Conservation (phyloP, 768 basidiomycete genomes). For the Leccinum subgranulosum region DNA sequence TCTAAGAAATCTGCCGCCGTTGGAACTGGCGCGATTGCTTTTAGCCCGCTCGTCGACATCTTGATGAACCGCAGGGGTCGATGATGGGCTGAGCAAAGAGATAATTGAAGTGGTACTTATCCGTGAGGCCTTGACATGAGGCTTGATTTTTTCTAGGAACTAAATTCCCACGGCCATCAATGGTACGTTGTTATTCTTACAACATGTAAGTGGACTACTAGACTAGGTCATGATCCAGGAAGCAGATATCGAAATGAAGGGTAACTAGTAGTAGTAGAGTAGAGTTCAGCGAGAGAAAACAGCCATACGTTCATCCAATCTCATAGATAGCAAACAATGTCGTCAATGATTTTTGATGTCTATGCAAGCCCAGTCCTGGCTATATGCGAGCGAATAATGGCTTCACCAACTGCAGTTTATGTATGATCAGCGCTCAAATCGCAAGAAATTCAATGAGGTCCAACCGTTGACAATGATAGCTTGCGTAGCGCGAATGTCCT, state of each 20-base stretch:
- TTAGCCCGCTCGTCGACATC: conserved; percentile 87
- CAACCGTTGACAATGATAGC: conserved; percentile 60
- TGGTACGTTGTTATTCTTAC: conserved; percentile 18
- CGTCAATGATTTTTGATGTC: neutral
- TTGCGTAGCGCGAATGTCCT: conserved; percentile 69
- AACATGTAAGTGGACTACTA: conserved; percentile 18
- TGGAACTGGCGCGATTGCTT: conserved; percentile 98
- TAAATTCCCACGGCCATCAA: conserved; percentile 6
- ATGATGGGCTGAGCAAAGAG: conserved; percentile 6
- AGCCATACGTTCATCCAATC: conserved; percentile 13
- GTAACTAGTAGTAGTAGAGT: conserved; percentile 25
- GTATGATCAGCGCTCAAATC: conserved; percentile 1
- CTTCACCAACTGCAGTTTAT: conserved; percentile 52
- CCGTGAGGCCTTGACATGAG: neutral
- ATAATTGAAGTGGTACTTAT: neutral
- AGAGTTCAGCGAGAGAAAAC: conserved; percentile 6
- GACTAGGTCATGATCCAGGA: conserved; percentile 20
- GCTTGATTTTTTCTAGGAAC: conserved; percentile 9
- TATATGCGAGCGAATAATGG: conserved; percentile 64
- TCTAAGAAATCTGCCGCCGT: conserved; percentile 93
- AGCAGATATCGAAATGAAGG: conserved; percentile 25
- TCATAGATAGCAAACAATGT: conserved; percentile 3
- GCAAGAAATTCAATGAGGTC: conserved; percentile 15
- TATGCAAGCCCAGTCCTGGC: conserved; percentile 46
- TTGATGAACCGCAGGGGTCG: conserved; percentile 11